A percentile compares a stretch with the other conserved stretches of the same genome.
Evolutionary conservation across 345 rosid species (phyloP).

Genomic region (Angophora floribunda): DNA sequence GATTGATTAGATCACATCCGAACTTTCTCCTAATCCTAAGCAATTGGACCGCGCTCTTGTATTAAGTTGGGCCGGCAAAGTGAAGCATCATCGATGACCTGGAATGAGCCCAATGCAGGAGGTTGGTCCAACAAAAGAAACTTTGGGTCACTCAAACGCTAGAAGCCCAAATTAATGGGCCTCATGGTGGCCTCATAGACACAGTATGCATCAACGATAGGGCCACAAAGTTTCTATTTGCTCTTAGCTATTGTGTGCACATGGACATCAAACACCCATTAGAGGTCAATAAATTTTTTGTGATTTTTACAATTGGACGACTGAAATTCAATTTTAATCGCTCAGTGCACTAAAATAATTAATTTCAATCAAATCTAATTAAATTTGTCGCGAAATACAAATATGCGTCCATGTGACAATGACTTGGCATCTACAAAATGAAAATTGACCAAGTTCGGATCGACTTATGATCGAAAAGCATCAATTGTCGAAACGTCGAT

Average conservation of each 20-base stretch:
- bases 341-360: background rate
- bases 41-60: background rate
- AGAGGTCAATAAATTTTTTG: background rate
- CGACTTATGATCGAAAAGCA: background rate
- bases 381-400: background rate
- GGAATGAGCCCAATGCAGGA: background rate
- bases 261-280: too few relatives aligned
- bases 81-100: background rate
- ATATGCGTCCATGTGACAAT: background rate
- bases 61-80: background rate
- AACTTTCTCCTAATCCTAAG: background rate
- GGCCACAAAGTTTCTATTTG: too few relatives aligned
- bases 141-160: background rate
- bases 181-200: background rate
- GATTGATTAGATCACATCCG: accelerated
- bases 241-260: too few relatives aligned
- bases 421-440: background rate
- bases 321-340: background rate
- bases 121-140: background rate
- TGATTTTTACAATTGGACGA: background rate
- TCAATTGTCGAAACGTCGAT: background rate
- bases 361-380: background rate
- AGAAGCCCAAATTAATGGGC: background rate
- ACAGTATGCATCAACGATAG: too few relatives aligned
- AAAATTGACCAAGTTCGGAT: background rate